phyloP scores from a whole-genome alignment of 441 rosid genomes.

The Populus hybrid region DNA sequence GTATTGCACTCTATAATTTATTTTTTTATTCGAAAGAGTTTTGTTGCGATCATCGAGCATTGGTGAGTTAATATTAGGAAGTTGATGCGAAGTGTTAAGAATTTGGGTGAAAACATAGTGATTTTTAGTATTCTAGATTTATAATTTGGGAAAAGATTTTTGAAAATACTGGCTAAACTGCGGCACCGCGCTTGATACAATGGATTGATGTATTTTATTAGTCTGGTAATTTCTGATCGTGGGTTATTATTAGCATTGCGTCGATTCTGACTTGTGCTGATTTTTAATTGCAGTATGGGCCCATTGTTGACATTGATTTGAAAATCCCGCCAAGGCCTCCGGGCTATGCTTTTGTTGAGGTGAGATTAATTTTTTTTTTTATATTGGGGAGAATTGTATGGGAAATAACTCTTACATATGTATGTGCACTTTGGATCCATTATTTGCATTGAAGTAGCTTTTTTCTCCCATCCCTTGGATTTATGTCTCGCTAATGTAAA shows the following conservation, averaged over 20 bases:
- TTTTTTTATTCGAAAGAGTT: background rate
- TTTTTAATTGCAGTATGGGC: conserved; percentile 63
- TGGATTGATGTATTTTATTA: background rate
- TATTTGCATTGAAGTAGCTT: background rate
- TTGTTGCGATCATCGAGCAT: background rate
- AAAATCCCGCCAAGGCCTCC: conserved; percentile 96
- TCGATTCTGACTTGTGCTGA: background rate
- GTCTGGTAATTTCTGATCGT: background rate
- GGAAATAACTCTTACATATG: background rate
- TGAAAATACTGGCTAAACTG: background rate
- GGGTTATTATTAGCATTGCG: background rate
- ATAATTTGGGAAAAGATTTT: background rate
- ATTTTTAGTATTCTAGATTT: background rate
- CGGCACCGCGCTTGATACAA: background rate
- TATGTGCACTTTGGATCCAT: background rate
- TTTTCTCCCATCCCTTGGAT: background rate
- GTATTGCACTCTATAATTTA: conserved; percentile 27
- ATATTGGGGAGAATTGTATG: background rate
- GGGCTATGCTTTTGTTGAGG: conserved; percentile 97
- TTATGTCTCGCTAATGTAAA: background rate
- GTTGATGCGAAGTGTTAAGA: background rate
- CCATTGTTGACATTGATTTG: conserved; percentile 81
- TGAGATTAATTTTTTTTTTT: conserved; percentile 15
- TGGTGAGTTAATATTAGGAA: background rate
- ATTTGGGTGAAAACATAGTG: background rate